Base-by-base conservation (phyloP, 2,329 filamentous ascomycete species). In the Akanthomyces dipterigenus region DNA sequence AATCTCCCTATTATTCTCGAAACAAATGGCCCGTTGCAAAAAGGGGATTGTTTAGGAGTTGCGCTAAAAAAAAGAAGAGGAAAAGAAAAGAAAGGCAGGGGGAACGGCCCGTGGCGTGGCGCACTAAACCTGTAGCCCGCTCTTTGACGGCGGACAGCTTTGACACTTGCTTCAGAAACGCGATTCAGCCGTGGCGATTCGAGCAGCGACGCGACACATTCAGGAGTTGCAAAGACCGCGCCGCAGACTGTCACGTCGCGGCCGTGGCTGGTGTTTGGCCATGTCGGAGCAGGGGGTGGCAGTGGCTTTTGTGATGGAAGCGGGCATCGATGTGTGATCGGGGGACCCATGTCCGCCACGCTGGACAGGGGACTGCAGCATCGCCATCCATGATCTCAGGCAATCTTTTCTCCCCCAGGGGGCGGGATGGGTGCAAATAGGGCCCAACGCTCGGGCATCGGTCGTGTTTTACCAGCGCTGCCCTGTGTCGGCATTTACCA, bases 121-220 rank as follows among this genome's bases (percentile, higher is more conserved):
- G 31, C 31, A 34, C 31, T 34, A 53, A 38, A 53, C 22, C 16
- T 24, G 24, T n/a, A n/a, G 24, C 7, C 11, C 24, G 20, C 16
- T 28, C 36, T 42, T 36, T 31, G 28, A 31, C 28, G 36, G 34
- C 22, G 2, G 31, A 9, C 31, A 54, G 55, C 55, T 57, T 57
- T 57, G 55, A 57, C 55, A 49, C 43, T 57, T 57, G 55, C 55
- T 48, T 57, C 55, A 57, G 55, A 57, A 49, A 57, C 55, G 31
- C 55, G 55, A 57, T 31, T 57, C 55, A 57, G 55, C 43, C 51
- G 24, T 54, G 22, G 36, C 50, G n/a, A 54, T 40, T 22, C 50
- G 31, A 28, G 20, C 6, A 46, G 31, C 12, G 26, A 34, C n/a
- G 22, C 36, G 51, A 28, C 51, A 16, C 51, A 42, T 31, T 9